phyloP scores from a whole-genome alignment of 2,329 filamentous ascomycete species.

The Aulographum hederae region DNA sequence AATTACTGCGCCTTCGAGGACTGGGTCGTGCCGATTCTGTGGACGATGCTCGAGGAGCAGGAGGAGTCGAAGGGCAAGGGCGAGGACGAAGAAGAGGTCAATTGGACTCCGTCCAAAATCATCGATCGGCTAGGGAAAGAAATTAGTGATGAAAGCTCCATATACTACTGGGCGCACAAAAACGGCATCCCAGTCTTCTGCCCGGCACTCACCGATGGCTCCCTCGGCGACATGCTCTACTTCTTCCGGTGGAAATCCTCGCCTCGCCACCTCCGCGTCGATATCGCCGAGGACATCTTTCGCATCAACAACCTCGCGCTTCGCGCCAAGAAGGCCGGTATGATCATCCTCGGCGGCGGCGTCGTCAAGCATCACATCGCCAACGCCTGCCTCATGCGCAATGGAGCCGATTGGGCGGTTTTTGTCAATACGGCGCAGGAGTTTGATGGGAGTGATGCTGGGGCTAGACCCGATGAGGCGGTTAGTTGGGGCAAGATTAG shows the following conservation, averaged over 20 bases:
- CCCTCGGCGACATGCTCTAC: conserved; percentile 93
- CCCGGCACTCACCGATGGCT: conserved; percentile 86
- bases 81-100: conserved; percentile 35
- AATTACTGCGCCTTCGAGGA: conserved; percentile 98
- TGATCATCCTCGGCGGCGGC: conserved; percentile 89
- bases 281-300: conserved; percentile 87
- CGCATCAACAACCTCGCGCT: conserved; percentile 85
- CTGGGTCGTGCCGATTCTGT: conserved; percentile 91
- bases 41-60: conserved; percentile 85
- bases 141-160: conserved; percentile 79
- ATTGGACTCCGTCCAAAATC: conserved; percentile 91
- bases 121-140: conserved; percentile 82
- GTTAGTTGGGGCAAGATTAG: conserved; percentile 99
- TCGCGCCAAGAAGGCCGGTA: conserved; percentile 70
- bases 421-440: conserved; percentile 97
- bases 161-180: conserved; percentile 95
- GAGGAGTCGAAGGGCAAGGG: conserved; percentile 41
- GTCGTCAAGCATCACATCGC: conserved; percentile 98
- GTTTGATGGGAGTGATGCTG: conserved; percentile 93
- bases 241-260: conserved; percentile 92
- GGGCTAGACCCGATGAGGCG: conserved; percentile 85
- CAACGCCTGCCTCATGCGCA: conserved; percentile 93
- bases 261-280: conserved; percentile 63
- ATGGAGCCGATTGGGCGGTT: conserved; percentile 89
- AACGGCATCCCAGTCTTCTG: conserved; percentile 97